Evolutionary conservation across 1,139 yeast species (phyloP), one percentile per base, ranked within the genome.

Genomic region (Citeromyces hawaiiensis): DNA sequence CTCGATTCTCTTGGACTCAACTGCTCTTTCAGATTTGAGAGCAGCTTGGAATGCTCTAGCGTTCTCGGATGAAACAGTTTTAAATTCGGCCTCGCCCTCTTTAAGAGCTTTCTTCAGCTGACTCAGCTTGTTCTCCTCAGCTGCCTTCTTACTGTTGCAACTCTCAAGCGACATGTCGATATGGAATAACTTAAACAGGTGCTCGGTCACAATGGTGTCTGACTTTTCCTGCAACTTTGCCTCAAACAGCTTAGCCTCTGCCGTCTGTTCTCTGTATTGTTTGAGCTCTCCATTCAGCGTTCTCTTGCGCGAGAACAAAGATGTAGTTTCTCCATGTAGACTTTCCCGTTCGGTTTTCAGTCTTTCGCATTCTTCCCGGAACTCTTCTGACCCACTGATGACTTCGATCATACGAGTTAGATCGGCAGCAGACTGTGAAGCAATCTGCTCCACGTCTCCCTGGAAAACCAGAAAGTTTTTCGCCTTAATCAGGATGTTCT

Each of bases 381-480:
- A 73, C 38, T 83, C 94, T 5, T 63, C 60, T 0, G 96, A 82
- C 0, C 96, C 96, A 45, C 94, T 81, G 23, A 91, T 76, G 19
- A 76, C 77, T 57, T 91, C 99, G 41, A 93, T 64, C 46, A 88
- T 60, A 38, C 63, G 68, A 3, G 94, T 75, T 44, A 91, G 65
- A 38, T 86, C 95, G 36, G 61, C 60, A 0, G 97, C 76, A 0
- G 91, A 76, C 55, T 88, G 95, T 2, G 94, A 72, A 0, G 98
- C 98, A 39, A 91, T 79, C 48, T 81, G 82, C 55, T 91, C 98
- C 38, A 91, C 94, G 54, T 91, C 97, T 42, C 98, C 98, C 62
- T 91, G 98, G 55, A 91, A 88, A 13, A 93, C 97, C 46, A 91
- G 62, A 53, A 91, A 91, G 57, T 93, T 88, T 51, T 88, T 73